Conservation (phyloP, 306 rosid genomes). For the Glycine latifolia region DNA sequence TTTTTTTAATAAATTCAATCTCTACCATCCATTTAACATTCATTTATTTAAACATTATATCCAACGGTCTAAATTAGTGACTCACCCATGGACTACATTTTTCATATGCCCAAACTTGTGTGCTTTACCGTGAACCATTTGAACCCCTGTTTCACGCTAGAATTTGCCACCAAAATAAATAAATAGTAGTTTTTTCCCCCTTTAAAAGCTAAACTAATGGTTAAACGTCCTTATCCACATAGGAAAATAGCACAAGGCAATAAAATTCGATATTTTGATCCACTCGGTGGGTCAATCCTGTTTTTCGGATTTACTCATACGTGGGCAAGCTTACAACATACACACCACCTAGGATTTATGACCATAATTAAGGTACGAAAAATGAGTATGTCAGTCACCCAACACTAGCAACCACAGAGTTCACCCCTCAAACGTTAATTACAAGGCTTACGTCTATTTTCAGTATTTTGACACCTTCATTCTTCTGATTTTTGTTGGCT, state of each 20-base stretch:
- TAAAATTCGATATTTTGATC: constrained; percentile 42
- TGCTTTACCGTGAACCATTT: no score
- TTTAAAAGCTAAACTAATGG: neutral
- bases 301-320: neutral
- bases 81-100: no score
- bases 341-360: neutral
- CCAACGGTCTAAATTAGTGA: no score
- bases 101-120: no score
- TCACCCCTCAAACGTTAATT: constrained; percentile 1
- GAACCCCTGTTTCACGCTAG: no score
- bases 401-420: constrained; percentile 8
- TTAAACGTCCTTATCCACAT: constrained; percentile 44
- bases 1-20: no score
- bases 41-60: no score
- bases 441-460: neutral
- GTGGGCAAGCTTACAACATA: constrained; percentile 44
- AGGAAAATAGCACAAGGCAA: constrained; percentile 38
- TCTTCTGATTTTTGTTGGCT: constrained; percentile 34
- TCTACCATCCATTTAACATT: no score
- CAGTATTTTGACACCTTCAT: neutral
- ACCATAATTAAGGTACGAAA: constrained; percentile 37
- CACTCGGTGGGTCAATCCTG: neutral
- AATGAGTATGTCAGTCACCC: constrained; percentile 24
- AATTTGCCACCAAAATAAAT: no score
- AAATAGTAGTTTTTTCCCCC: no score